Evolutionary conservation across 805 yeast species (phyloP), one percentile per base, ranked within the genome.

Genomic region (Saccharomycopsis lassenensis): DNA sequence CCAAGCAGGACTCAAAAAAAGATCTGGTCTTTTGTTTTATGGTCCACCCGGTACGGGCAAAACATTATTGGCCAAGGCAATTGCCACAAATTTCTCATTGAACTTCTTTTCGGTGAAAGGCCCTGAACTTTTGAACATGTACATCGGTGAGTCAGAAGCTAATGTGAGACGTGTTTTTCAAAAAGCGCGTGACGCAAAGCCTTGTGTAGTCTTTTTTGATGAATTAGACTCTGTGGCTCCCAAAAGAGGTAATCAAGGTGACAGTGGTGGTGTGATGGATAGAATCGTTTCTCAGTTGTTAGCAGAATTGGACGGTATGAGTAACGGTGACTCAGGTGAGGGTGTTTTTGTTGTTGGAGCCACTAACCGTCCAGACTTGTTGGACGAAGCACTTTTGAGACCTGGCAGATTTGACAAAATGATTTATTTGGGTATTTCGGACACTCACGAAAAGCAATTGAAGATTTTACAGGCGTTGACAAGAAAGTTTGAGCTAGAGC

Each of bases 1-100:
- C 57, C 69, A 76, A 34, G 76, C 77, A 31, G 97, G 97, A 0
- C 71, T 91, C 54, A 89, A 91, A 56, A 89, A 89, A 54, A 69
- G 98, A 57, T 78, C 93, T 51, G 98, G 98, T 33, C 82, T 91
- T 25, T 59, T 91, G 45, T 86, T 91, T 55, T 91, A 91, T 59
- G 98, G 98, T 0, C 98, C 98, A 0, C 98, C 98, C 0, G 98
- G 98, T 17, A 91, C 98, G 0, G 98, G 98, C 48, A 91, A 91
- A 54, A 91, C 98, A 0, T 63, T 91, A 20, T 65, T 91, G 41
- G 98, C 98, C 8, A 91, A 91, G 56, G 97, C 97, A 0, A 91
- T 91, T 48, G 98, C 98, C 2, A 84, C 96, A 0, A 84, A 87
- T 47, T 91, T 89, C 56, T 81, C 95, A 3, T 65, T 91, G 44